Base-by-base conservation (phyloP, 768 basidiomycete species). In the Sarcomyxa edulis region DNA sequence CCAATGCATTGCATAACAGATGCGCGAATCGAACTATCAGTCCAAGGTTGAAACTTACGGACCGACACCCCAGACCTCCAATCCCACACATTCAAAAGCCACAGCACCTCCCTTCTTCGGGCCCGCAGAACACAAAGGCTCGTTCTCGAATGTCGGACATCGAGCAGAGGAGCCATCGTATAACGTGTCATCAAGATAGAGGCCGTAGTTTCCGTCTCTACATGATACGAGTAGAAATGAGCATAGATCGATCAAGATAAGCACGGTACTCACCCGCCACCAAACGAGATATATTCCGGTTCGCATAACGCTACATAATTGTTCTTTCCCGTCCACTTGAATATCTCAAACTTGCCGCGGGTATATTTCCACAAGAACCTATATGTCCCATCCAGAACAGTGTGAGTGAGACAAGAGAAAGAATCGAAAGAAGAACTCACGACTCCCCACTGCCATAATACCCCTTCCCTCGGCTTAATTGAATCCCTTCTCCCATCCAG, bases 401-500 rank as follows among this genome's bases (percentile, higher is more conserved):
- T 16, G n/a, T 20, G 39, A 38, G 6, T 18, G 32, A 32, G 22
- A 39, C 23, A 30, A 21, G 30, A 27, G n/a, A 31, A 24, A n/a
- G n/a, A n/a, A n/a, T n/a, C n/a, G n/a, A n/a, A n/a, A n/a, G n/a
- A n/a, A 37, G 15, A n/a, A 65, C 68, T 46, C 39, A 74, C 87
- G 88, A 88, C 49, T 94, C 93, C 6, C 94, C 94, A 39, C 82
- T 82, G 1, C 95, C 95, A 50, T 82, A 91, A 59, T 92, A 95
- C 3, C 66, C 71, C 27, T 74, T 71, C 5, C 78, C 76, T 37
- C 72, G 75, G 32, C 74, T 78, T 28, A 67, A 50, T 40, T 61
- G 61, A 18, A 91, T 60, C 0, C 81, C 82, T 33, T 95, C 90
- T 32, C 81, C 83, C 36, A 91, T 60, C 76, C 81, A 98, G 2